These are phyloP conservation scores for Fusarium multiceps DNA, from an alignment of 2,329 filamentous ascomycete species.

Conservation along the genomic window DNA sequence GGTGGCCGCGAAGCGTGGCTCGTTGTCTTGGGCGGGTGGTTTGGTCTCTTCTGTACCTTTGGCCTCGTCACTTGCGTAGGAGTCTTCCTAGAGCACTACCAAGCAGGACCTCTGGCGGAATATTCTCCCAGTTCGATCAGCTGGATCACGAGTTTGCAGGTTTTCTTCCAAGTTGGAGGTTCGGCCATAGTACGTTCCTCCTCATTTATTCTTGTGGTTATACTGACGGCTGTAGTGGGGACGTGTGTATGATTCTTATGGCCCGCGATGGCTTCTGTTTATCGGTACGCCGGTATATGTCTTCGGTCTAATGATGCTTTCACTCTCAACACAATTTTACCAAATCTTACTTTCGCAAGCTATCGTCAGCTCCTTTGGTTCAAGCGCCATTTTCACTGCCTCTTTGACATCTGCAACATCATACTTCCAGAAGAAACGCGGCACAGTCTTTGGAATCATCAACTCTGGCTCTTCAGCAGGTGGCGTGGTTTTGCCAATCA, in stretches of 20 bases:
- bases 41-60: constrained; percentile 2
- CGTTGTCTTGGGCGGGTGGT: not conserved
- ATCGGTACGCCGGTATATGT: not conserved
- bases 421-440: not conserved
- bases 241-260: constrained; percentile 1
- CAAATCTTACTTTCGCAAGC: not conserved
- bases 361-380: fast-evolving
- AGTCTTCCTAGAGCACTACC: not conserved
- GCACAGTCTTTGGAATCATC: not conserved
- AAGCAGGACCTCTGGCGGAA: fast-evolving
- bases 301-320: not conserved
- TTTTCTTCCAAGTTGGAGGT: not conserved
- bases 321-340: not conserved
- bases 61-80: not conserved
- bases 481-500: not conserved
- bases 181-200: not conserved
- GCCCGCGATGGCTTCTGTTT: not conserved
- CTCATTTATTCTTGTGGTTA: fast-evolving
- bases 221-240: not conserved
- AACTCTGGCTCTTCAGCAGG: not conserved
- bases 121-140: not conserved
- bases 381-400: not conserved
- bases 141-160: not conserved
- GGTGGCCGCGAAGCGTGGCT: constrained; percentile 1
- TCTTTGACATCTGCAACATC: not conserved